Evolutionary conservation across 805 yeast genomes (phyloP), one percentile per base, ranked within the genome.

Genomic region (Ogataea ganodermae): DNA sequence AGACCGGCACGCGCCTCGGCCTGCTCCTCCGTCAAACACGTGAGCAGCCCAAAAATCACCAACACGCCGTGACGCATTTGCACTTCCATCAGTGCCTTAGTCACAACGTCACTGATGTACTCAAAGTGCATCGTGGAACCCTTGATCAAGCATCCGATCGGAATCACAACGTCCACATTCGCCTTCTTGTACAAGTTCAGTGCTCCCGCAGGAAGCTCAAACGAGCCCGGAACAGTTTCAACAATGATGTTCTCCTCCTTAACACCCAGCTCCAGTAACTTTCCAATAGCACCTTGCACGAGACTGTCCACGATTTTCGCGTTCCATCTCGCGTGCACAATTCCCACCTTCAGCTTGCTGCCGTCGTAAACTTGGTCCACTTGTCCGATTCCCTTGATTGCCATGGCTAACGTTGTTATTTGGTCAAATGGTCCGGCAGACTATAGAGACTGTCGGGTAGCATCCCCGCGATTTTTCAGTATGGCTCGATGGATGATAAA

Each of bases 41-140:
- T 94, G 61, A 94, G 78, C 23, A 94, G 81, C 53, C 99, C 99
- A 63, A 90, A 94, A 53, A 94, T 89, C 33, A 94, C 88, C 7
- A 99, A 98, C 49, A 79, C 75, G 46, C 77, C 68, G 39, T 86
- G 65, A 43, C 79, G 76, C 51, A 83, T 81, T 67, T 90, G 96
- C 58, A 89, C 69, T 52, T 74, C 73, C 97, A 92, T 91, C 58
- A 94, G 73, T 45, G 87, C 92, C 54, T 84, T 81, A 8, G 97
- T 83, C 16, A 86, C 89, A 3, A 96, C 72, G 50, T 94, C 98
- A 65, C 96, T 86, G 59, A 94, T 94, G 72, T 92, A 94, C 71
- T 94, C 99, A 65, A 94, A 94, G 72, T 94, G 99, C 96, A 90
- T 90, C 30, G 98, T 94, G 31, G 91, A 83, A 45, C 99, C 99